Conservation (phyloP, 495 filamentous ascomycete genomes). For the Neurospora tetrasperma region DNA sequence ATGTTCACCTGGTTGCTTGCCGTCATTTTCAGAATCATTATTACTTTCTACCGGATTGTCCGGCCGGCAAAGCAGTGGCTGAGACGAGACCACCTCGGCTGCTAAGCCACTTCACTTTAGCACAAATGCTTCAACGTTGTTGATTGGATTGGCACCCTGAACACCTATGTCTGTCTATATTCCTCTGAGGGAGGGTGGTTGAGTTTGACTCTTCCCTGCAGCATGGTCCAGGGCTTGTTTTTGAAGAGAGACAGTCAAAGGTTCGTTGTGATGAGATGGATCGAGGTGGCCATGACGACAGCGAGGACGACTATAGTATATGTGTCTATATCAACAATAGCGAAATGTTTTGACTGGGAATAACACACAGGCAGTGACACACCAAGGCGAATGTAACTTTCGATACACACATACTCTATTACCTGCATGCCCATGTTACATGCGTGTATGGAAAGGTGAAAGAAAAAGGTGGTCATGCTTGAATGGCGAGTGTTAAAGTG, state of each 20-base stretch:
- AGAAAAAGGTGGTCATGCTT: neutral
- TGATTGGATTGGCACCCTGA: neutral
- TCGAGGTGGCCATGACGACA: neutral
- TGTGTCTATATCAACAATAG: neutral
- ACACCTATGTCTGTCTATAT: neutral
- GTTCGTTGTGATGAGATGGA: neutral
- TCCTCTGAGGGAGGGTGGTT: neutral
- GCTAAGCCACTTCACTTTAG: neutral
- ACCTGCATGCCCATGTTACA: no score
- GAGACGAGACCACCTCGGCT: neutral
- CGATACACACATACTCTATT: no score
- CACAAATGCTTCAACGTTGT: neutral
- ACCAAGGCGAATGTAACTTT: no score
- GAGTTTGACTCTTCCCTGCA: neutral
- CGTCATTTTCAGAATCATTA: neutral
- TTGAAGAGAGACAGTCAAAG: neutral
- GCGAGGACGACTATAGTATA: neutral
- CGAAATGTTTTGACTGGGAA: neutral
- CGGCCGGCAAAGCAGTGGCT: neutral
- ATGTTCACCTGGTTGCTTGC: neutral
- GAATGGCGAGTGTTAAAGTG: neutral
- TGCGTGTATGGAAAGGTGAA: no score
- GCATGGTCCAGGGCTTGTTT: neutral
- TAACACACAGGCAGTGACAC: neutral
- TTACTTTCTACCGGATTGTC: neutral